These are phyloP conservation scores for Talaromyces wortmannii DNA, from an alignment of 495 filamentous ascomycete species.

Conservation along the genomic window DNA sequence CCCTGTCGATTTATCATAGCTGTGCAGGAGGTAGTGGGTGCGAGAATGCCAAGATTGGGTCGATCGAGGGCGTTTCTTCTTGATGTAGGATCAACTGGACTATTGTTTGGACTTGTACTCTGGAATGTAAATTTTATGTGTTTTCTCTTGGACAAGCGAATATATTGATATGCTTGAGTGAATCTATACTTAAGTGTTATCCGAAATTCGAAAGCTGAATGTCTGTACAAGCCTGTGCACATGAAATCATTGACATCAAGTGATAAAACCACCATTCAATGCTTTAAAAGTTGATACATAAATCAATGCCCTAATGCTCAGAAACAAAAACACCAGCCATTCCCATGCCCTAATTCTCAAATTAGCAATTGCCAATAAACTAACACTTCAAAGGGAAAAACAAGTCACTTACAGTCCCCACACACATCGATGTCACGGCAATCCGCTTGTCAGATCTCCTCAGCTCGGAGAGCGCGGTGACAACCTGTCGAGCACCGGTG, in stretches of 20 bases:
- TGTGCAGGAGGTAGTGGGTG: conserved; percentile 1
- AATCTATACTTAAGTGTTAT: too few species aligned
- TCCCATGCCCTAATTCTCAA: conserved; percentile 40
- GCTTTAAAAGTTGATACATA: not conserved
- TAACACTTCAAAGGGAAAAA: not conserved
- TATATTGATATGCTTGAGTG: too few species aligned
- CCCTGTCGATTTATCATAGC: conserved; percentile 6
- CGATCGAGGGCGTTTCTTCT: not conserved
- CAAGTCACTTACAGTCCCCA: conserved; percentile 55
- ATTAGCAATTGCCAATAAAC: conserved; percentile 5
- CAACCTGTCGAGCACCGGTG: conserved; percentile 75
- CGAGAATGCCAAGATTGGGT: conserved; percentile 1
- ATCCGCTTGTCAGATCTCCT: conserved; percentile 73
- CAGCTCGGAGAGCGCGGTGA: conserved; percentile 75
- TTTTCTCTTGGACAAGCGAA: too few species aligned
- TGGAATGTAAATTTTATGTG: too few species aligned
- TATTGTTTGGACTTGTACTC: too few species aligned
- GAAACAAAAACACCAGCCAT: conserved; percentile 50
- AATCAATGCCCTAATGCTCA: conserved; percentile 29
- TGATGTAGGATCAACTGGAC: too few species aligned
- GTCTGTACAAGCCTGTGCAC: too few species aligned
- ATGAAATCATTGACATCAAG: too few species aligned
- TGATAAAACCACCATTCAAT: too few species aligned
- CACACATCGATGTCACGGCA: conserved; percentile 80
- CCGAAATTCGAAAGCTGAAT: too few species aligned